phyloP scores from a whole-genome alignment of 1,139 yeast genomes.

The Geotrichum histeridarum region DNA sequence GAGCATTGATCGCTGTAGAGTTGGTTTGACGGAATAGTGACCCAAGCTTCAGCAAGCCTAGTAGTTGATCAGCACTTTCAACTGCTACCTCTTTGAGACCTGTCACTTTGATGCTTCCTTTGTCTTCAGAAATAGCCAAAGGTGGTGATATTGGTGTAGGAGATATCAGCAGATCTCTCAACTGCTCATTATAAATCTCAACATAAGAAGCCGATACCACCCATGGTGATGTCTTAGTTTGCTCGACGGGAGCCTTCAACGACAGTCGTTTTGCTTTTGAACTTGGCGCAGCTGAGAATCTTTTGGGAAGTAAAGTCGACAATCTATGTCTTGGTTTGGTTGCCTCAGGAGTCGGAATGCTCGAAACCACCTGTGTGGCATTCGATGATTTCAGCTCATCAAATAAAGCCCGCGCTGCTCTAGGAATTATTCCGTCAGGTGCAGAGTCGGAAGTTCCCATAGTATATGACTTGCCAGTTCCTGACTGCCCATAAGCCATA shows the following conservation, averaged over 20 bases:
- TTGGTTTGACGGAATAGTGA: conserved; percentile 68
- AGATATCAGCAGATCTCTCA: conserved; percentile 57
- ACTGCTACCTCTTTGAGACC: conserved; percentile 66
- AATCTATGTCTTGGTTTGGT: not conserved
- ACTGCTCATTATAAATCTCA: conserved; percentile 85
- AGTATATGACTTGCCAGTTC: conserved; percentile 33
- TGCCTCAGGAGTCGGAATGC: not conserved
- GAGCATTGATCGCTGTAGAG: conserved; percentile 31
- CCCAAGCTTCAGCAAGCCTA: conserved; percentile 59
- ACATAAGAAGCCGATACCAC: conserved; percentile 62
- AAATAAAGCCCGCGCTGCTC: conserved; percentile 25
- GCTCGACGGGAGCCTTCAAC: not conserved
- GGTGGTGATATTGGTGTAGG: conserved; percentile 39
- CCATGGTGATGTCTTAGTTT: conserved; percentile 20
- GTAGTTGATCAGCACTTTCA: conserved; percentile 52
- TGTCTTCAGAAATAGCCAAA: conserved; percentile 68
- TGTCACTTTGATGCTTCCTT: conserved; percentile 64
- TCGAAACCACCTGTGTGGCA: not conserved
- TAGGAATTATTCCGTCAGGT: conserved; percentile 23
- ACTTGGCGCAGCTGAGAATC: not conserved
- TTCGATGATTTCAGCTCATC: conserved; percentile 8
- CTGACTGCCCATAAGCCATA: conserved; percentile 34
- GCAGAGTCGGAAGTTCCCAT: conserved; percentile 29
- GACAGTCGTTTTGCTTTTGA: not conserved
- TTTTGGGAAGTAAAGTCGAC: not conserved